Evolutionary conservation across 108 stramenopile species (phyloP).

Genomic region (Conticribra weissflogii): DNA sequence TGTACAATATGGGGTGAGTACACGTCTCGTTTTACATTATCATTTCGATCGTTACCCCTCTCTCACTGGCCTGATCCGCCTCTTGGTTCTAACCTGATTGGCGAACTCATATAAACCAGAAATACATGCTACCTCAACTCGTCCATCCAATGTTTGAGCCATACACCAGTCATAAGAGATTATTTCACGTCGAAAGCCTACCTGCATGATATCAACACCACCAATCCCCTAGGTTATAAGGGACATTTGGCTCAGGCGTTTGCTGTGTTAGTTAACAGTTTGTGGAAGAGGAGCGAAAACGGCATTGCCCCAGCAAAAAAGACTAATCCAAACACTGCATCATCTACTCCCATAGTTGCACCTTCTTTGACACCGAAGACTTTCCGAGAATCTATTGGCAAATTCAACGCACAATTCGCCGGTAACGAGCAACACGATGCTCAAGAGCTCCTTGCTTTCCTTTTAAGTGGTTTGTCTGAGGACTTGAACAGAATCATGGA

Average conservation of each 20-base stretch:
- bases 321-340: constrained; percentile 51
- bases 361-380: constrained; percentile 87
- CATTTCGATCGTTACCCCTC: no score
- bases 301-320: constrained; percentile 45
- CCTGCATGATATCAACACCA: constrained; percentile 91
- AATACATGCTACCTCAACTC: constrained; percentile 98
- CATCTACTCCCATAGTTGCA: constrained; percentile 72
- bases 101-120: constrained; percentile 16
- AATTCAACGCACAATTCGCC: constrained; percentile 91
- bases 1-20: constrained; percentile 88
- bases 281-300: constrained; percentile 77
- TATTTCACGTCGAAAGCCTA: constrained; percentile 92
- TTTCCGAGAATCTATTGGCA: constrained; percentile 92
- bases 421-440: constrained; percentile 99
- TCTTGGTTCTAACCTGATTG: no score
- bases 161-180: constrained; percentile 92
- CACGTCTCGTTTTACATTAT: not conserved
- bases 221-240: constrained; percentile 93
- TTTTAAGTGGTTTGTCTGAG: constrained; percentile 93
- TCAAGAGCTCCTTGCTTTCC: constrained; percentile 92
- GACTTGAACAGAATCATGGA: constrained; percentile 95
- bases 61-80: no score
- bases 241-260: constrained; percentile 94
- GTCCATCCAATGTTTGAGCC: constrained; percentile 93
- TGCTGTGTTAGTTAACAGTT: constrained; percentile 84